These are phyloP conservation scores for Beauveria varroae DNA, from an alignment of 2,329 filamentous ascomycete genomes.

Conservation along the genomic window DNA sequence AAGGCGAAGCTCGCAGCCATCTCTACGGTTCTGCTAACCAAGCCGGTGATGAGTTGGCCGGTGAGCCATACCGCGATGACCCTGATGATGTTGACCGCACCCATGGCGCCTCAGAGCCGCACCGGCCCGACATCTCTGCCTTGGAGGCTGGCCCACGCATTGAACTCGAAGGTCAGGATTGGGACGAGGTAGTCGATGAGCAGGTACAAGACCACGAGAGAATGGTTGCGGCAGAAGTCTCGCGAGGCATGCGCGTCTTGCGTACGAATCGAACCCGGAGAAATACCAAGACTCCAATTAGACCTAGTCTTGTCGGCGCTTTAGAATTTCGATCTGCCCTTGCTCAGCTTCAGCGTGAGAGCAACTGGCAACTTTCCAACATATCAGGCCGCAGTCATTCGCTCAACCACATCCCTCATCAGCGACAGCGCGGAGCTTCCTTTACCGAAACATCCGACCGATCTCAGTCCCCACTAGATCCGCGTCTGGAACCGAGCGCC, in stretches of 20 bases:
- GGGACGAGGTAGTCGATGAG: conserved; percentile 36
- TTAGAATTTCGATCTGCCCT: conserved; percentile 89
- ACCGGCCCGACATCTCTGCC: conserved; percentile 30
- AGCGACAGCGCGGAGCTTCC: conserved; percentile 22
- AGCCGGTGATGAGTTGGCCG: conserved; percentile 44
- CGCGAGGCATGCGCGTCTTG: conserved; percentile 85
- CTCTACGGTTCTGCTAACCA: conserved; percentile 49
- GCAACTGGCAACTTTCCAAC: conserved; percentile 64
- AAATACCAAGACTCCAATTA: conserved; percentile 75
- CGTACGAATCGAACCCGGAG: conserved; percentile 58
- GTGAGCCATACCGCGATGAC: conserved; percentile 57
- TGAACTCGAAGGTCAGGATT: conserved; percentile 34
- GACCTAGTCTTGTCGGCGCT: conserved; percentile 86
- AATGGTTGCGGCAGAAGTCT: conserved; percentile 72
- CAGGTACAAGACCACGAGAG: conserved; percentile 47
- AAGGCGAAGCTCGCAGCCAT: conserved; percentile 66
- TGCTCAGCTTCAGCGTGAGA: conserved; percentile 75
- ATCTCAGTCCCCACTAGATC: not conserved
- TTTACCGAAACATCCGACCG: conserved; percentile 16
- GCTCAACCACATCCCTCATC: conserved; percentile 21
- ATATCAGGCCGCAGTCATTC: conserved; percentile 57
- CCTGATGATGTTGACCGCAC: conserved; percentile 28
- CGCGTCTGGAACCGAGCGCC: conserved; percentile 4
- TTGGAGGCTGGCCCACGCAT: conserved; percentile 41
- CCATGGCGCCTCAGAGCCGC: conserved; percentile 13